Evolutionary conservation across 352 stramenopile species (phyloP).

Genomic region (Pythium folliculosum): DNA sequence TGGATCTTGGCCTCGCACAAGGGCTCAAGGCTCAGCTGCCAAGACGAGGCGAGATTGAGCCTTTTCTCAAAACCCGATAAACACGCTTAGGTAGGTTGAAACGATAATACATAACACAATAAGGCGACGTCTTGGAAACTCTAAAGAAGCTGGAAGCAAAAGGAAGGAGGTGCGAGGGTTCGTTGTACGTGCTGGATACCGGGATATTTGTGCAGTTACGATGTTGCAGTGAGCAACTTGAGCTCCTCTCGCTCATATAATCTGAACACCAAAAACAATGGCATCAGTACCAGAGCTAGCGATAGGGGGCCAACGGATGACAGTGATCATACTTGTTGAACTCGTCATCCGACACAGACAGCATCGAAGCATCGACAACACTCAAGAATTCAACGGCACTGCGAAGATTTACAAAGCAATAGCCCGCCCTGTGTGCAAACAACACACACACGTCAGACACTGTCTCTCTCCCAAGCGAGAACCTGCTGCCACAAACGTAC

Average conservation of each 20-base stretch:
- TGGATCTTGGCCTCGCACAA: slow-evolving; percentile 13
- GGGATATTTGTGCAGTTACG: not conserved
- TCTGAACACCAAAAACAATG: not conserved
- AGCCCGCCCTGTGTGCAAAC: slow-evolving; percentile 60
- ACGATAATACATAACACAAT: not conserved
- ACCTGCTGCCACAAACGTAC: slow-evolving; percentile 26
- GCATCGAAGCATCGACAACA: slow-evolving; percentile 81
- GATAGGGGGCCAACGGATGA: not conserved
- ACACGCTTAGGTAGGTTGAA: not conserved
- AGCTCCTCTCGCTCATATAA: slow-evolving; percentile 26
- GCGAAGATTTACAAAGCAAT: slow-evolving; percentile 92
- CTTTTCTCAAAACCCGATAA: slow-evolving; percentile 29
- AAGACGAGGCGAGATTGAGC: slow-evolving; percentile 26
- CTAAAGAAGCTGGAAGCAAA: slow-evolving; percentile 1
- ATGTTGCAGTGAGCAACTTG: not conserved
- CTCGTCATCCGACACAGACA: slow-evolving; percentile 78
- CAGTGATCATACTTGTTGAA: slow-evolving; percentile 60
- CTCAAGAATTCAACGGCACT: slow-evolving; percentile 91
- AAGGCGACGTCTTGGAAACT: not conserved
- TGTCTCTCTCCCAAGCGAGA: not conserved
- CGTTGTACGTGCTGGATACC: not conserved
- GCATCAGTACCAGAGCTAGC: not conserved
- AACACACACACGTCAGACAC: not conserved
- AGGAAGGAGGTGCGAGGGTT: not conserved
- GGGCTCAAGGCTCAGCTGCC: slow-evolving; percentile 8